Conservation (phyloP, 345 rosid genomes). For the Murraya paniculata region DNA sequence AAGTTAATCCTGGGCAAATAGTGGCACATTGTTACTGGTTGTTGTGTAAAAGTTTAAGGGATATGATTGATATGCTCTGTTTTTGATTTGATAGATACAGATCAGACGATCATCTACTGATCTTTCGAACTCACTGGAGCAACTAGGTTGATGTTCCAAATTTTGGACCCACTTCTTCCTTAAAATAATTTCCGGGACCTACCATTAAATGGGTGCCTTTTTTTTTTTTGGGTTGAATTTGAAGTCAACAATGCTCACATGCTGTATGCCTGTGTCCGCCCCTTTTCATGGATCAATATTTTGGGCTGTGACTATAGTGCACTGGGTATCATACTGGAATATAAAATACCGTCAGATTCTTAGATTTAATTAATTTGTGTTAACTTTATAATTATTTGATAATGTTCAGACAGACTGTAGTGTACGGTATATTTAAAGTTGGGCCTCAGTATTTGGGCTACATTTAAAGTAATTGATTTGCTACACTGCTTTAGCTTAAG, state of each 20-base stretch:
- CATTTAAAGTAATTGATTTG: neutral
- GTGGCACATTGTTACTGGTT: neutral
- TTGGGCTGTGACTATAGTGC: no score
- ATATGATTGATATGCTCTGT: neutral
- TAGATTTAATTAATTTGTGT: no score
- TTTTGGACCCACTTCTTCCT: conserved; percentile 19
- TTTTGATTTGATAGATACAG: neutral
- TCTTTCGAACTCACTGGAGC: conserved; percentile 13
- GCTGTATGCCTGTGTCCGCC: neutral
- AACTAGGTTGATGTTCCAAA: neutral
- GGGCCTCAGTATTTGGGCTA: neutral
- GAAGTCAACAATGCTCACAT: neutral
- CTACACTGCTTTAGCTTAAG: neutral
- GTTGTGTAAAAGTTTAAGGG: neutral
- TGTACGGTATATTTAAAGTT: no score
- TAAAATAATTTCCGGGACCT: conserved; percentile 1
- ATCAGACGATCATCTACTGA: neutral
- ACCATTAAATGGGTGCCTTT: neutral
- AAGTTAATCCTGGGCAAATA: no score
- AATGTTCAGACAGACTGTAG: no score
- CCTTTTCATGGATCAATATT: neutral
- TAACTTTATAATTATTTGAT: no score
- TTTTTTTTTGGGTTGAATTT: neutral
- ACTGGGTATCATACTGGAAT: no score
- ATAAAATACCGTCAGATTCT: no score